Evolutionary conservation across 805 yeast species (phyloP), one percentile per base, ranked within the genome.

Genomic region (Starmerella floris): DNA sequence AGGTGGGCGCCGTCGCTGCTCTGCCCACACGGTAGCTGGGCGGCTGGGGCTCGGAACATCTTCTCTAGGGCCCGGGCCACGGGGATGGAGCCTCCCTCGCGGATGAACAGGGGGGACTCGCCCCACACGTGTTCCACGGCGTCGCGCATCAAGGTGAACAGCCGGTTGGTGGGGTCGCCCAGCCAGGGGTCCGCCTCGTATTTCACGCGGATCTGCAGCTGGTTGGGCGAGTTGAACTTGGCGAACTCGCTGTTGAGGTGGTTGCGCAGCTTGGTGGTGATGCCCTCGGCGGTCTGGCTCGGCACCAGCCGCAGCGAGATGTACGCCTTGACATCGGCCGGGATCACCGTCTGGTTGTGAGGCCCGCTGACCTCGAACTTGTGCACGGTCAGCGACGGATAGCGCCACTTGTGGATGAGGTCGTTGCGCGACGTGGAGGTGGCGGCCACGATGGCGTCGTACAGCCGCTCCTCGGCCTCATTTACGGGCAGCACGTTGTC

Each of bases 51-150:
- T 40, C 69, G 61, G 51, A 88, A 82, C 11, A 72, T 66, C 59
- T 82, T 82, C 54, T 88, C 98, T 50, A 88, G 63, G 46, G 79
- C 80, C 49, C 95, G 64, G 6, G 91, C 77, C 10, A 88, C 79
- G 2, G 98, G 96, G 58, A 88, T 85, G 0, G 96, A 83, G 0
- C 98, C 98, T 47, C 98, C 98, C 64, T 91, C 98, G 51, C 97
- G 73, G 26, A 91, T 83, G 46, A 77, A 79, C 33, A 88, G 63
- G 2, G 97, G 96, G 42, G 81, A 83, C 11, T 67, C 63, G 0
- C 73, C 75, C 98, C 98, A 88, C 42, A 77, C 82, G 3, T 65
- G 59, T 33, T 65, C 62, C 26, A 88, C 66, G 39, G 81, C 83
- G 21, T 73, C 64, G 42, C 70, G 67, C 28, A 91, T 64, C 8